A percentile compares a stretch with the other conserved stretches of the same genome.
Evolutionary conservation across 306 rosid species (phyloP).

Genomic region (Abrus precatorius): DNA sequence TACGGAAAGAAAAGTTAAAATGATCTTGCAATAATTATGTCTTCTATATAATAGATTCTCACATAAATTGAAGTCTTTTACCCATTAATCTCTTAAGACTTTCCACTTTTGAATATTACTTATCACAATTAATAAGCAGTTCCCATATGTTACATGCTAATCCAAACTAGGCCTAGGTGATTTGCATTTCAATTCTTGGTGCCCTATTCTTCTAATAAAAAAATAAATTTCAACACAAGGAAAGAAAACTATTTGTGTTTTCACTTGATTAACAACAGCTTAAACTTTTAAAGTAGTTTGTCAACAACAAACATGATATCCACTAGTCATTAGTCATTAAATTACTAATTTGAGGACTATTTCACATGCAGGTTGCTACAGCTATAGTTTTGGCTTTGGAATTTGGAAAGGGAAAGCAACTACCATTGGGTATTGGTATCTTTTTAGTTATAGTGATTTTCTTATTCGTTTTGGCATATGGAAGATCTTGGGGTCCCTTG

Average conservation of each 20-base stretch:
- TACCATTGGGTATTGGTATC: constrained; percentile 56
- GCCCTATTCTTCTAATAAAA: not conserved
- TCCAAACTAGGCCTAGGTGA: not conserved
- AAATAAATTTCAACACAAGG: not conserved
- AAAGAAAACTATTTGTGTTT: not conserved
- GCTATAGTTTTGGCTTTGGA: constrained; percentile 43
- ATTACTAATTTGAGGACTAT: not conserved
- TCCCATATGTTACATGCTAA: not conserved
- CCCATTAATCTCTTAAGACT: too few species aligned
- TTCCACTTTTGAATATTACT: not conserved
- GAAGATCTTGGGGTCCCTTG: constrained; percentile 68
- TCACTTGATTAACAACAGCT: not conserved
- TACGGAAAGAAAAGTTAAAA: not conserved
- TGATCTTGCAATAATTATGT: too few species aligned
- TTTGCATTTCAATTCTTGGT: too few species aligned
- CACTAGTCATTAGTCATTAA: not conserved
- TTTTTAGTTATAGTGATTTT: constrained; percentile 62
- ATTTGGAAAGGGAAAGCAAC: constrained; percentile 56
- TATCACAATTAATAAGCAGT: not conserved
- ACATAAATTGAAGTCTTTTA: too few species aligned
- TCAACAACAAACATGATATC: not conserved
- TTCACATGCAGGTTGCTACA: constrained; percentile 54
- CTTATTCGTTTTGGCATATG: constrained; percentile 43
- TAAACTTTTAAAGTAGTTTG: not conserved
- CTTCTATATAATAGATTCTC: too few species aligned